Evolutionary conservation across 2,329 filamentous ascomycete species (phyloP), one percentile per base, ranked within the genome.

Genomic region (Fusarium napiforme): DNA sequence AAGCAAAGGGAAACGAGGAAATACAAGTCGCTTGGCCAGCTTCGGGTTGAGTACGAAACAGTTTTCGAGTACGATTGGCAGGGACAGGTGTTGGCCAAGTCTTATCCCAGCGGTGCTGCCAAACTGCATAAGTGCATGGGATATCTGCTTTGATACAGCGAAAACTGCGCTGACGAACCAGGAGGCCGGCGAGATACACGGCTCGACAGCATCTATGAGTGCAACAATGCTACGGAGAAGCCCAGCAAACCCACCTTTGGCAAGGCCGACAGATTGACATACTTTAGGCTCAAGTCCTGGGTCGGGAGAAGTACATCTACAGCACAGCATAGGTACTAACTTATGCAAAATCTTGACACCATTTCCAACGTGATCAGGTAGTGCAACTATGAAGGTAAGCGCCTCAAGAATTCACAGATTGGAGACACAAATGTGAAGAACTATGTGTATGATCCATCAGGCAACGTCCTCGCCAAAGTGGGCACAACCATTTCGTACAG

Each of bases 161-260:
- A 11, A 8, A 4, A 7, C 1, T 23, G 23, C 4, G 40, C n/a
- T 11, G n/a, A 23, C 1, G n/a, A 14, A 11, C 9, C n/a, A 43
- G n/a, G 15, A 43, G n/a, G n/a, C 18, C n/a, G 10, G n/a, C 15
- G 40, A 11, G 9, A 18, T n/a, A 18, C 15, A 43, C 23, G 9
- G n/a, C n/a, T 23, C 15, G 15, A 23, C 40, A 16, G 15, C n/a
- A 43, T 15, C 40, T 43, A 23, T 23, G 15, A 43, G n/a, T 43
- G 16, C 9, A 9, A 12, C 4, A 4, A 28, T 19, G 8, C 43
- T 4, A 28, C 5, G 5, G 23, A 19, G 4, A 28, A 26, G 23
- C 23, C 23, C 7, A 19, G 19, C 11, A 28, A 28, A 9, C 5
- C 4, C 23, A 28, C 18, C 2, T 19, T 26, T 19, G 7, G 18